These are phyloP conservation scores for Fusarium sp. DNA, from an alignment of 2,329 filamentous ascomycete genomes.

Conservation along the genomic window DNA sequence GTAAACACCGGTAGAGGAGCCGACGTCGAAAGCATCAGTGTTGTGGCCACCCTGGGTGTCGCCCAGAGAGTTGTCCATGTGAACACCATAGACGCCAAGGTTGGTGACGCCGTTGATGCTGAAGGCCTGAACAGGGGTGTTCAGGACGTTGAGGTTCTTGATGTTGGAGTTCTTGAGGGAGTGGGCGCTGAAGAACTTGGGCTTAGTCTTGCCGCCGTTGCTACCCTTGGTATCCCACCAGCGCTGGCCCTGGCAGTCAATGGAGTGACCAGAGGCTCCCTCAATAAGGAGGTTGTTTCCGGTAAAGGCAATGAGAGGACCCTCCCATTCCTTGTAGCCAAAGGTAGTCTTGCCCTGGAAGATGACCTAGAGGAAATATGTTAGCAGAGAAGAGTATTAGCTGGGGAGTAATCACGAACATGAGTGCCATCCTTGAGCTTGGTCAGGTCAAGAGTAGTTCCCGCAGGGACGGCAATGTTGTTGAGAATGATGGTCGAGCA, in stretches of 20 bases:
- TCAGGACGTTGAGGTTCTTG: conserved; percentile 53
- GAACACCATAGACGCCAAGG: conserved; percentile 51
- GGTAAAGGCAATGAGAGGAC: conserved; percentile 71
- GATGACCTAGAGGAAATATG: conserved; percentile 52
- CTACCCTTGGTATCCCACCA: conserved; percentile 73
- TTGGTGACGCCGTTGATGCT: conserved; percentile 52
- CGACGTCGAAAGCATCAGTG: conserved; percentile 71
- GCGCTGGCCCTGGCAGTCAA: conserved; percentile 66
- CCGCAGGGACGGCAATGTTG: conserved; percentile 67
- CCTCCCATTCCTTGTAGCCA: conserved; percentile 73
- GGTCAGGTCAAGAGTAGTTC: conserved; percentile 69
- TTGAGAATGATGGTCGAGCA: conserved; percentile 67
- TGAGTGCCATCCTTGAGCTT: conserved; percentile 62
- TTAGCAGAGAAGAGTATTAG: neutral
- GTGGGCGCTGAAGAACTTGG: conserved; percentile 68
- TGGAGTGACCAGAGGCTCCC: conserved; percentile 59
- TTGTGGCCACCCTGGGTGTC: conserved; percentile 58
- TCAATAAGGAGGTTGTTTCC: conserved; percentile 67
- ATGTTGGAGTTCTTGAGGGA: conserved; percentile 52
- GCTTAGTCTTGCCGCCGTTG: conserved; percentile 73
- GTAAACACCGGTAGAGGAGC: conserved; percentile 59
- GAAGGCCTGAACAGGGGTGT: conserved; percentile 58
- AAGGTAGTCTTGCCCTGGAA: conserved; percentile 77
- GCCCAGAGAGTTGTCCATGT: conserved; percentile 52
- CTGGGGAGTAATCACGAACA: conserved; percentile 18